Percentiles rank a stretch among this genome's conserved stretches.
Conservation (phyloP, 495 filamentous ascomycete genomes). For the Rhypophila decipiens region DNA sequence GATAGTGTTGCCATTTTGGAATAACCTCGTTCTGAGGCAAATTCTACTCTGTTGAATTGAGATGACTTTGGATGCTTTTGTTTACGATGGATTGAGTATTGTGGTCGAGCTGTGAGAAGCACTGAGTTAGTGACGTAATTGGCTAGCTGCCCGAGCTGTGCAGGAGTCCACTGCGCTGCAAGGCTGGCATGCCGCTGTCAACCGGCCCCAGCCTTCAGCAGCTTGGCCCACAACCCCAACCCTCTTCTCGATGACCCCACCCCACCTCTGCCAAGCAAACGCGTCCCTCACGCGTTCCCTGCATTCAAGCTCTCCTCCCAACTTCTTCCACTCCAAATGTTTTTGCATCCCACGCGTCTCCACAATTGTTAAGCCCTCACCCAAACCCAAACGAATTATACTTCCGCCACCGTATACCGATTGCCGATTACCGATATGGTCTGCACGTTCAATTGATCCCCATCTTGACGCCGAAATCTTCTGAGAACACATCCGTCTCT, state of each 20-base stretch:
- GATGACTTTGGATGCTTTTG: too few species aligned
- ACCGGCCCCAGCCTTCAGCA: background rate
- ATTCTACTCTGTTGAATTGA: too few species aligned
- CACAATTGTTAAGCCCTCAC: too few species aligned
- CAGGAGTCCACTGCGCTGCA: too few species aligned
- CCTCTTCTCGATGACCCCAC: background rate
- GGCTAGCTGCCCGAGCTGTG: background rate
- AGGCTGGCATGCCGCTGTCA: background rate
- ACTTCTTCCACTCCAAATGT: background rate
- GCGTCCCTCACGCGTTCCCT: background rate
- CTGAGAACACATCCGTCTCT: background rate
- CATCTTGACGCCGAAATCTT: background rate
- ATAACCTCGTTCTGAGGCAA: too few species aligned
- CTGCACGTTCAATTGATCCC: background rate
- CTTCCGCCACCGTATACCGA: background rate
- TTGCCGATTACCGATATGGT: background rate
- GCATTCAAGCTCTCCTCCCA: background rate
- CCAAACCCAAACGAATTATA: background rate
- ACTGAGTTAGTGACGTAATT: slow-evolving; percentile 3
- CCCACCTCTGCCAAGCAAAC: background rate
- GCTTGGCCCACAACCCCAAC: slow-evolving; percentile 1
- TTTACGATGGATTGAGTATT: background rate
- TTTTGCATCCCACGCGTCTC: background rate
- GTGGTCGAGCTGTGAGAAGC: background rate
- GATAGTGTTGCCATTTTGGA: background rate